Conservation (phyloP, 306 rosid genomes). For the Betula pendula region DNA sequence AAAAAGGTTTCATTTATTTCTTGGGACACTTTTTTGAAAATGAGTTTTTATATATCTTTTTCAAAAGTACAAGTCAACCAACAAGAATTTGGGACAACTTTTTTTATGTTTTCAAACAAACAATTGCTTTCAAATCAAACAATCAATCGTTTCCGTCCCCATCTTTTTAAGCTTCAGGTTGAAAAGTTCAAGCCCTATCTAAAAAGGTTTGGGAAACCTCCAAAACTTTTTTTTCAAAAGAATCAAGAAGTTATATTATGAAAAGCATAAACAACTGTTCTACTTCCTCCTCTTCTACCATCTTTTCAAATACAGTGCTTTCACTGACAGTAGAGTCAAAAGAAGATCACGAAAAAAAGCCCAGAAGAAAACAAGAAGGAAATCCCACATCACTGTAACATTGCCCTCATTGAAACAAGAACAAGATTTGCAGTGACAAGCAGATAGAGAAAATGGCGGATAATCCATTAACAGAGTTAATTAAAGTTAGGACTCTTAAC, state of each 20-base stretch:
- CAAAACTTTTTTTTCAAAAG: constrained; percentile 26
- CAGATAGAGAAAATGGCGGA: constrained; percentile 29
- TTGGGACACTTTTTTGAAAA: constrained; percentile 12
- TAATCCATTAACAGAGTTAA: constrained; percentile 33
- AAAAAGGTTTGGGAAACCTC: constrained; percentile 26
- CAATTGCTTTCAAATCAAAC: constrained; percentile 32
- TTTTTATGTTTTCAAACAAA: constrained; percentile 40
- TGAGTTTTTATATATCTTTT: constrained; percentile 10
- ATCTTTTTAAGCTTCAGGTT: constrained; percentile 42
- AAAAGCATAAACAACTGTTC: constrained; percentile 19
- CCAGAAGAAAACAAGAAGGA: neutral
- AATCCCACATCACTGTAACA: neutral
- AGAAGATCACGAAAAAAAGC: neutral
- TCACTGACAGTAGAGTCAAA: constrained; percentile 19
- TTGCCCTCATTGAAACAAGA: constrained; percentile 1
- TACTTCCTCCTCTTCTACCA: constrained; percentile 23
- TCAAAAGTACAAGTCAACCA: constrained; percentile 37
- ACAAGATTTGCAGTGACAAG: neutral
- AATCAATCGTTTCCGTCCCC: constrained; percentile 27
- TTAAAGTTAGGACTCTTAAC: constrained; percentile 40
- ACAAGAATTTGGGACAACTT: constrained; percentile 37
- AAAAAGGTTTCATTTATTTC: constrained; percentile 5
- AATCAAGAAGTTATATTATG: constrained; percentile 16
- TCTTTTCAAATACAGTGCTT: constrained; percentile 28
- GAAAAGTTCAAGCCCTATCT: constrained; percentile 28